Conservation (phyloP, 169 alveolate species). For the Plasmodium yoelii region DNA sequence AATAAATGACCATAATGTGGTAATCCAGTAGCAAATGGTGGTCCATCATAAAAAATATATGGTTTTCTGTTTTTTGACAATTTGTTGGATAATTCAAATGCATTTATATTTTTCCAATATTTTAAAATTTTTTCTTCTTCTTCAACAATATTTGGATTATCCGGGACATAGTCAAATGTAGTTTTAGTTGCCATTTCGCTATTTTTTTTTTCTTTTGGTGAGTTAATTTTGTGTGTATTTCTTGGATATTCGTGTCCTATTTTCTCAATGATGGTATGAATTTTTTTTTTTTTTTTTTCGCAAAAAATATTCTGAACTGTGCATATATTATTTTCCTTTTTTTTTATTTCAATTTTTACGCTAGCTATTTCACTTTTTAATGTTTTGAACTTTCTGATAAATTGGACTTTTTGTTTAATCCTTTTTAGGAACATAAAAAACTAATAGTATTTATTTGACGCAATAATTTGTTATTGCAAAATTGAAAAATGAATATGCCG, state of each 20-base stretch:
- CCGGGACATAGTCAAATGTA: slow-evolving; percentile 82
- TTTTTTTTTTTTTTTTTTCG: too few species aligned
- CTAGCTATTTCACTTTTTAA: background rate
- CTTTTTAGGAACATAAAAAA: too few species aligned
- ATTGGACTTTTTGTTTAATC: too few species aligned
- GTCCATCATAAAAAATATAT: slow-evolving; percentile 99
- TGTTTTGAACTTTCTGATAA: background rate
- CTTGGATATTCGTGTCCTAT: too few species aligned
- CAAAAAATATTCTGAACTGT: too few species aligned
- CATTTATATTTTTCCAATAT: slow-evolving; percentile 91
- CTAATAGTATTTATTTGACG: too few species aligned
- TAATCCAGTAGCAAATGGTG: slow-evolving; percentile 99
- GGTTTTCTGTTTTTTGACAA: slow-evolving; percentile 89
- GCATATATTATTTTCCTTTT: background rate
- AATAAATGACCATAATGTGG: slow-evolving; percentile 99
- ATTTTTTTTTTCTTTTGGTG: background rate
- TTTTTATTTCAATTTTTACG: background rate
- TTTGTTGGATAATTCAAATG: slow-evolving; percentile 85
- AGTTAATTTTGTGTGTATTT: too few species aligned
- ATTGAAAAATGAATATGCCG: too few species aligned
- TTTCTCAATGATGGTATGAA: too few species aligned
- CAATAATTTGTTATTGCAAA: too few species aligned
- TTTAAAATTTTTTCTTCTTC: slow-evolving; percentile 90
- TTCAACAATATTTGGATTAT: slow-evolving; percentile 91
- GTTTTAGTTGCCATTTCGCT: background rate